Base-by-base conservation (phyloP, 768 basidiomycete genomes). In the Collybia sp. region DNA sequence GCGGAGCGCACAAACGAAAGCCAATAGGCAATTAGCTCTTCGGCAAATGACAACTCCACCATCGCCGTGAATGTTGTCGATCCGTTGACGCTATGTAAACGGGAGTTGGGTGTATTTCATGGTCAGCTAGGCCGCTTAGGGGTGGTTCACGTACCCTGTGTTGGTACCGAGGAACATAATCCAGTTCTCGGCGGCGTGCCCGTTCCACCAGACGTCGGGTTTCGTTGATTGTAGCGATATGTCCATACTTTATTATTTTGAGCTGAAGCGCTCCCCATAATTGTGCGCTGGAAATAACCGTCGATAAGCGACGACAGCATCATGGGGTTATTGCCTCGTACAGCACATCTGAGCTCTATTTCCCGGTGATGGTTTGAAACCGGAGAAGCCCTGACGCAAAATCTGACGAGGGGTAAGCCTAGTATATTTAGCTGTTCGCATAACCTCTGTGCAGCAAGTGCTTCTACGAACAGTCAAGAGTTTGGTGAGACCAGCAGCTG, bases 101-200 rank as follows among this genome's bases (percentile, higher is more conserved):
- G 30, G 44, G 48, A 52, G 13, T 43, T 43, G 6, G 33, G 46
- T 16, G 56, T 44, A 3, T 53, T 53, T 30, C 55, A 55, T 12
- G 44, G 6, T 12, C 60, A 61, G 38, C 31, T 30, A 38, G 12
- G 15, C 19, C 1, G 15, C 9, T 40, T 16, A 32, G 9, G 31
- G 45, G 5, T 30, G 13, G 16, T 16, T 30, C 1, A 53, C 67
- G 15, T 54, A 81, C 83, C 82, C 82, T 25, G 80, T 81, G 47
- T 76, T 76, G 1, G 69, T 73, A 1, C 83, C 82, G 16, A 61
- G 58, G 64, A 81, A 82, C 80, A 83, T 77, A 78, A 81, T 82
- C 76, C 77, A 82, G 53, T 83, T 82, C 56, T 81, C 82, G 1
- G 82, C 70, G 6, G 81, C 72, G 50, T 82, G 81, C 42, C 62